A percentile compares a stretch with the other conserved stretches of the same genome.
Conservation (phyloP, 2,329 filamentous ascomycete genomes). For the Pseudopithomyces maydicus region DNA sequence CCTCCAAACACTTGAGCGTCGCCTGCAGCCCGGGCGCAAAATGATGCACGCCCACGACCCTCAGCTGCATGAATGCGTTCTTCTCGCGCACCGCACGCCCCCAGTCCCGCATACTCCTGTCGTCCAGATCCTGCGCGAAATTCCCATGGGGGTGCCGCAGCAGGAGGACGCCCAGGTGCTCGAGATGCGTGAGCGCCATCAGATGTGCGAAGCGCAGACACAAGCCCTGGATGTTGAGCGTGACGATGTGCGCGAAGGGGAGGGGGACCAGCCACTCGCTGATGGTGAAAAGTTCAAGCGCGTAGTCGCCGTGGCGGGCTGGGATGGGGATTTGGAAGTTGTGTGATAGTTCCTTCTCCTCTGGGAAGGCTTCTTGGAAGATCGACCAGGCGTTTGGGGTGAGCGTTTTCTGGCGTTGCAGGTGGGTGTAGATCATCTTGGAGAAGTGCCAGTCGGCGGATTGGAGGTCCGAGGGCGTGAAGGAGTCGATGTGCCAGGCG, state of each 20-base stretch:
- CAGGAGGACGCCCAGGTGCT: conserved; percentile 22
- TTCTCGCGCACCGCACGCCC: conserved; percentile 23
- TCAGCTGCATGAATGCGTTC: conserved; percentile 21
- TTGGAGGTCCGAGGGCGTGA: conserved; percentile 20
- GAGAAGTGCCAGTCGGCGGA: conserved; percentile 27
- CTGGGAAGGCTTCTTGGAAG: conserved; percentile 24
- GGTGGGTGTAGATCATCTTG: conserved; percentile 17
- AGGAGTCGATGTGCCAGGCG: conserved; percentile 19
- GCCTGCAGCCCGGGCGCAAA: conserved; percentile 6
- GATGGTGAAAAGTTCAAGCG: conserved; percentile 19
- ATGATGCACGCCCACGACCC: conserved; percentile 19
- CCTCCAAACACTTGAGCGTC: conserved; percentile 13
- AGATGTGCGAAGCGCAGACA: conserved; percentile 18
- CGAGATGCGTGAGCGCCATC: conserved; percentile 18
- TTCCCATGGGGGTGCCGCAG: conserved; percentile 13
- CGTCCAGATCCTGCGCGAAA: neutral
- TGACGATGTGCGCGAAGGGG: conserved; percentile 18
- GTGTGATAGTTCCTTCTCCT: conserved; percentile 18
- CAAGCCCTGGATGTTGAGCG: conserved; percentile 22
- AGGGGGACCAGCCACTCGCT: conserved; percentile 17
- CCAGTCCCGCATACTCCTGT: conserved; percentile 22
- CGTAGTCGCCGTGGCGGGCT: neutral
- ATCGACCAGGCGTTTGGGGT: conserved; percentile 22
- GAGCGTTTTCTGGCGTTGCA: conserved; percentile 20
- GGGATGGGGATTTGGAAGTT: conserved; percentile 14